These are phyloP conservation scores for Talaromyces pinophilus DNA, from an alignment of 2,329 filamentous ascomycete genomes.

Conservation along the genomic window DNA sequence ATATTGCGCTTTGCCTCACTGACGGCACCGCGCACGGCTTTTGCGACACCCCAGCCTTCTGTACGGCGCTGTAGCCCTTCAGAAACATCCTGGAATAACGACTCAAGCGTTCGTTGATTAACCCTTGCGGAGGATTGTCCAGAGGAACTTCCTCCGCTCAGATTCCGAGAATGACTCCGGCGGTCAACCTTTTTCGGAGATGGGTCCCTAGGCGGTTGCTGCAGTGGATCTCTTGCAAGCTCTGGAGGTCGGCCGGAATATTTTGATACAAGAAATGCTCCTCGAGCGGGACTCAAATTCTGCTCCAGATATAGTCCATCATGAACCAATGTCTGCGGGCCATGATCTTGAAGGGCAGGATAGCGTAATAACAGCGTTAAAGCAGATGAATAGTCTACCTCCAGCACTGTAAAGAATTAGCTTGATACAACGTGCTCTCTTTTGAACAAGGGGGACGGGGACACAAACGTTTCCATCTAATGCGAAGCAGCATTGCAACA, in stretches of 20 bases:
- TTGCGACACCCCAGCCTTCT: slow-evolving; percentile 52
- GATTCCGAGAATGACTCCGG: slow-evolving; percentile 34
- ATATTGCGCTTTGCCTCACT: slow-evolving; percentile 51
- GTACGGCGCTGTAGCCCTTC: slow-evolving; percentile 51
- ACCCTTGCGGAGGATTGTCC: slow-evolving; percentile 40
- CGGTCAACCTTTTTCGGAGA: slow-evolving; percentile 27
- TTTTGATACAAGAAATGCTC: slow-evolving; percentile 47
- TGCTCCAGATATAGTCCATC: slow-evolving; percentile 67
- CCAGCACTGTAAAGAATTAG: slow-evolving; percentile 62
- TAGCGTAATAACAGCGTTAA: slow-evolving; percentile 83
- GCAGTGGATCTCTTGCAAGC: slow-evolving; percentile 29
- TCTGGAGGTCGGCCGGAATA: slow-evolving; percentile 50
- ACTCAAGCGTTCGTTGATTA: slow-evolving; percentile 47
- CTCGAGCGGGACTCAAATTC: slow-evolving; percentile 46
- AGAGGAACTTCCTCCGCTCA: slow-evolving; percentile 37
- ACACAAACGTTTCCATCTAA: slow-evolving; percentile 79
- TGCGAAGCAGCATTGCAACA: slow-evolving; percentile 86
- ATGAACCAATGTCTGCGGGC: slow-evolving; percentile 77
- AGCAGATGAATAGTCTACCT: slow-evolving; percentile 83
- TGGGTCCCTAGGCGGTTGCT: slow-evolving; percentile 16
- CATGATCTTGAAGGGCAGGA: slow-evolving; percentile 65
- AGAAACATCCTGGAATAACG: slow-evolving; percentile 51
- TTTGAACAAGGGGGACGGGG: neutral
- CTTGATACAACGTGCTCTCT: neutral
- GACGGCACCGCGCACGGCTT: slow-evolving; percentile 51